phyloP scores from a whole-genome alignment of 371 early-diverging fungal genomes.

The Mucor lusitanicus region DNA sequence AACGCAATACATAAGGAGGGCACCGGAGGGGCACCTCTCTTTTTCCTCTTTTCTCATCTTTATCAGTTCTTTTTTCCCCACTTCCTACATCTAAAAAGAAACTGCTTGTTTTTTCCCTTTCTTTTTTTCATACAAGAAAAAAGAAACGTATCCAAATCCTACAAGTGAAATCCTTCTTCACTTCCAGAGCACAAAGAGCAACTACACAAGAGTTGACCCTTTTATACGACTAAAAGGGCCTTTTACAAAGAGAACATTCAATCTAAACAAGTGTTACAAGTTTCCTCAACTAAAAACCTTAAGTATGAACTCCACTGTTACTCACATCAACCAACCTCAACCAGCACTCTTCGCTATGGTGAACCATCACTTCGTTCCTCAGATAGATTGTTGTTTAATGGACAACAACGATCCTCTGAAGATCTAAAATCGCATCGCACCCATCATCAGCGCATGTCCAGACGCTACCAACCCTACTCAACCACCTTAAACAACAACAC shows the following conservation, averaged over 20 bases:
- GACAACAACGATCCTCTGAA: not conserved
- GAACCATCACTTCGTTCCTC: not conserved
- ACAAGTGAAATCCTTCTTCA: not conserved
- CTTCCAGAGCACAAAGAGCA: not conserved
- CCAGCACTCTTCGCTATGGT: not conserved
- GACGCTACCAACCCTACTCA: slow-evolving; percentile 17
- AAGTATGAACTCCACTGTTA: slow-evolving; percentile 6
- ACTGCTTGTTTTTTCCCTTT: not conserved
- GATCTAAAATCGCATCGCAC: not conserved
- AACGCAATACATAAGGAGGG: not conserved
- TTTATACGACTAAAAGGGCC: slow-evolving; percentile 9
- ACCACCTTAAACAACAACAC: not conserved
- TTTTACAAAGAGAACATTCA: slow-evolving; percentile 6
- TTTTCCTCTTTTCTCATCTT: not conserved
- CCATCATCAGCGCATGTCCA: not conserved
- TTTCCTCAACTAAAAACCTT: slow-evolving; percentile 7
- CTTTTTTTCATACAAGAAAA: not conserved
- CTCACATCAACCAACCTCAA: not conserved
- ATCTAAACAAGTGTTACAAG: slow-evolving; percentile 15
- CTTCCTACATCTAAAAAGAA: not conserved
- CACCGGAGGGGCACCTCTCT: not conserved
- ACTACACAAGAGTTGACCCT: slow-evolving; percentile 14
- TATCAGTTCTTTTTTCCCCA: not conserved
- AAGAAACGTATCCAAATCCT: not conserved
- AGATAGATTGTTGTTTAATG: not conserved